Conservation (phyloP, 208 protist species). For the Porcisia hertigi region DNA sequence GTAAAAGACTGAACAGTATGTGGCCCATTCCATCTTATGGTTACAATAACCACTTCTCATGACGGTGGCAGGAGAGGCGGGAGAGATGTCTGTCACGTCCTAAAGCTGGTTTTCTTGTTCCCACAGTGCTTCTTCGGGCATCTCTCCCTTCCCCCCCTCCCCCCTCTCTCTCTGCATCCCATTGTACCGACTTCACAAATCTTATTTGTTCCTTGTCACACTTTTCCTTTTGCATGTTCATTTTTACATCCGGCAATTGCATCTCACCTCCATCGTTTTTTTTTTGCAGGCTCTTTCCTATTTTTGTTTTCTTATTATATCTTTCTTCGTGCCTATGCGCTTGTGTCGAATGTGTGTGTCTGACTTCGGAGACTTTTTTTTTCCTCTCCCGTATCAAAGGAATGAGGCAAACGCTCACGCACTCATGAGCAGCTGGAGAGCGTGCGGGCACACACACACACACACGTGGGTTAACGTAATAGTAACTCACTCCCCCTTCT, state of each 20-base stretch:
- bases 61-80: not conserved
- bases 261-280: no score
- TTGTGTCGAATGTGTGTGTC: not conserved
- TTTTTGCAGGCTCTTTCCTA: no score
- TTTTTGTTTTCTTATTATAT: no score
- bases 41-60: not conserved
- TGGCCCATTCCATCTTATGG: not conserved
- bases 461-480: not conserved
- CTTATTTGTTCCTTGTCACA: not conserved
- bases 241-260: no score
- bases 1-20: not conserved
- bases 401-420: not conserved
- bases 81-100: not conserved
- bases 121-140: not conserved
- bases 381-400: not conserved
- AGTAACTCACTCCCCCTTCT: not conserved
- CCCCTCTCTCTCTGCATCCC: not conserved
- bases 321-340: not conserved
- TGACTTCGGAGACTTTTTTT: not conserved
- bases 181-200: not conserved
- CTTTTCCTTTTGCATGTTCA: not conserved
- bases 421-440: not conserved
- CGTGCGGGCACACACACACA: not conserved
- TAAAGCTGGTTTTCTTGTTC: not conserved
- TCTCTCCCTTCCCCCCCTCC: slow-evolving; percentile 4